Conservation (phyloP, 2,329 filamentous ascomycete species). For the Cladosporium sp. region DNA sequence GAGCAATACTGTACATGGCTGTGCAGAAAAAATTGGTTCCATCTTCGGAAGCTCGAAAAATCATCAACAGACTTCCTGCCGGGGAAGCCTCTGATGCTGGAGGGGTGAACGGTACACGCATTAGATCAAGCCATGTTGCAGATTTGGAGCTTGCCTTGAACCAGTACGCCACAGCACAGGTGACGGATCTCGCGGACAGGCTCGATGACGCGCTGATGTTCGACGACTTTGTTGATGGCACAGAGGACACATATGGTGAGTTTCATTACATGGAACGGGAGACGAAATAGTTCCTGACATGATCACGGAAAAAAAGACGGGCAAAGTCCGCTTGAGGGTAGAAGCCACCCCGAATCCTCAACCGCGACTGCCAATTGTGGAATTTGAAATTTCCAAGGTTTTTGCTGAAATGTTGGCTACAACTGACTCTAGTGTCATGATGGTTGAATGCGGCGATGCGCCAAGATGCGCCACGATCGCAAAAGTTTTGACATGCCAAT, state of each 20-base stretch:
- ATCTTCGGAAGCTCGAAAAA: background rate
- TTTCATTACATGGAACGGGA: background rate
- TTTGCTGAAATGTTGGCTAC: background rate
- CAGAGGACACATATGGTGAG: background rate
- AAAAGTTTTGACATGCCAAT: too few relatives aligned
- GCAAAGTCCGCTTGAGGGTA: background rate
- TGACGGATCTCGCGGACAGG: background rate
- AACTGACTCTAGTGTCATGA: background rate
- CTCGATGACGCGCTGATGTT: conserved; percentile 15
- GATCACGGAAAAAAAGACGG: background rate
- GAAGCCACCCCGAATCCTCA: background rate
- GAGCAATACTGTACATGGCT: conserved; percentile 11
- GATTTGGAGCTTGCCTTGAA: background rate
- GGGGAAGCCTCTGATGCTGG: too few relatives aligned
- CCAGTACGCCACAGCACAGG: background rate
- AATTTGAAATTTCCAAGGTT: background rate
- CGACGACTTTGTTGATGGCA: background rate
- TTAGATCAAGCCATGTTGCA: conserved; percentile 4
- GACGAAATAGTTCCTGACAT: background rate
- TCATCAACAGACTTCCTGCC: background rate
- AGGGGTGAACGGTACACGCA: background rate
- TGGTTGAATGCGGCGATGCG: background rate
- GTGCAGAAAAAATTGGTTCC: background rate
- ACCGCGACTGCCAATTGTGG: background rate
- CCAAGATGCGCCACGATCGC: background rate